These are phyloP conservation scores for Stachybotrys chartarum DNA, from an alignment of 2,329 filamentous ascomycete species.

Conservation along the genomic window DNA sequence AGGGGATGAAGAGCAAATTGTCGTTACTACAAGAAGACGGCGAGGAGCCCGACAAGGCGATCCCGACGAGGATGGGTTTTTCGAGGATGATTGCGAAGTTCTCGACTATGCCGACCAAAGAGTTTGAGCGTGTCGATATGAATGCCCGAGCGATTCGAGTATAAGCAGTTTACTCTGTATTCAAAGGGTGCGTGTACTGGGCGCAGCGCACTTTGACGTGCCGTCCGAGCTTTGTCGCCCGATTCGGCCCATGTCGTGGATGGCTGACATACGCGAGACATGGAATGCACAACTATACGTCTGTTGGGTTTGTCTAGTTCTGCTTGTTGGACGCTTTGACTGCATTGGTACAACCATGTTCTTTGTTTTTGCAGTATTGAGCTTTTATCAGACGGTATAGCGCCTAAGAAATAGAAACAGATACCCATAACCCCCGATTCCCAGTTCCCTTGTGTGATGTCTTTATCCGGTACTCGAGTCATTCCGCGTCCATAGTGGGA, in stretches of 20 bases:
- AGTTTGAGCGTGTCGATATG: slow-evolving; percentile 33
- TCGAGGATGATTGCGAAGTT: slow-evolving; percentile 89
- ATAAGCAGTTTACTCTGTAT: not conserved
- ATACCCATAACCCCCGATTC: slow-evolving; percentile 13
- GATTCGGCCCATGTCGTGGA: not conserved
- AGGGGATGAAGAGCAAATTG: slow-evolving; percentile 66
- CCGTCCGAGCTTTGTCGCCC: not conserved
- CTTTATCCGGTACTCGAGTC: not conserved
- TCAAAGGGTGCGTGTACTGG: not conserved
- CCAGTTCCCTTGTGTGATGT: slow-evolving; percentile 4
- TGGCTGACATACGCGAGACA: not conserved
- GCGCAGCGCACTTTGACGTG: not conserved
- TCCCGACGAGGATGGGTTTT: slow-evolving; percentile 67
- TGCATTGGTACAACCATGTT: slow-evolving; percentile 14
- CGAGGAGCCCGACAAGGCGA: slow-evolving; percentile 42
- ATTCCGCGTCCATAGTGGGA: too few relatives aligned
- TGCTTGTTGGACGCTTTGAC: slow-evolving; percentile 19
- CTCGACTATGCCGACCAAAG: slow-evolving; percentile 76
- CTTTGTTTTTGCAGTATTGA: slow-evolving; percentile 16
- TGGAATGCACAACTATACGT: not conserved
- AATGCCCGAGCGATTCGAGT: not conserved
- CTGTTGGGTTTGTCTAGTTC: slow-evolving; percentile 18
- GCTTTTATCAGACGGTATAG: slow-evolving; percentile 1
- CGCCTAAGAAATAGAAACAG: slow-evolving; percentile 21
- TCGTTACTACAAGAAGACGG: slow-evolving; percentile 72